These are phyloP conservation scores for Rhodamnia argentea DNA, from an alignment of 345 rosid species.

Conservation along the genomic window DNA sequence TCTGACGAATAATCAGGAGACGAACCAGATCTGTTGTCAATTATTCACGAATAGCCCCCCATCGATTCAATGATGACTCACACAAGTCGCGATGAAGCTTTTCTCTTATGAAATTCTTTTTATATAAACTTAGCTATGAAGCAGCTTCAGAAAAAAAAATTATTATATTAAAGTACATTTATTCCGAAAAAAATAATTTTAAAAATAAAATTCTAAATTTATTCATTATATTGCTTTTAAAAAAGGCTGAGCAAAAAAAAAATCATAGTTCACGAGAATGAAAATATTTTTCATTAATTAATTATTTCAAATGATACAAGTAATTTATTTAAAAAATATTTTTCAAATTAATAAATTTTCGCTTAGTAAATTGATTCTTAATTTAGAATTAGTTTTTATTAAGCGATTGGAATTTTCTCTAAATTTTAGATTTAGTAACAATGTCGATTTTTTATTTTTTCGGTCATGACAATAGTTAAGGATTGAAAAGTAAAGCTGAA, in stretches of 20 bases:
- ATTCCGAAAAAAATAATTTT: background rate
- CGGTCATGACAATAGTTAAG: background rate
- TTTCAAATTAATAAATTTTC: background rate
- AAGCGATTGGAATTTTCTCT: background rate
- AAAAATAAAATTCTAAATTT: background rate
- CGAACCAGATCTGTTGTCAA: background rate
- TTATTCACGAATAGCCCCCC: background rate
- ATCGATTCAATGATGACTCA: background rate
- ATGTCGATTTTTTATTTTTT: background rate
- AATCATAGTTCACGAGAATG: accelerated
- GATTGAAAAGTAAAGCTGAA: background rate
- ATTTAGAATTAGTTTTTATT: background rate
- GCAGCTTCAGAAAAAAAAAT: background rate
- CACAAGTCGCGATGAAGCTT: background rate
- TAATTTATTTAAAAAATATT: background rate
- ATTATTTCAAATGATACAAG: background rate
- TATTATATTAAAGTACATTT: background rate
- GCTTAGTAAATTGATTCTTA: background rate
- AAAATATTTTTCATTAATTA: background rate
- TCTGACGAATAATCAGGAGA: background rate
- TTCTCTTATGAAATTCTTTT: background rate
- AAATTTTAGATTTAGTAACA: background rate
- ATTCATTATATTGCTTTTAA: background rate
- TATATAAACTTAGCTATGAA: accelerated
- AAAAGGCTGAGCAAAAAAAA: background rate